Conservation (phyloP, 371 early-diverging fungal genomes). For the Amoeboaphelidium occidentale region DNA sequence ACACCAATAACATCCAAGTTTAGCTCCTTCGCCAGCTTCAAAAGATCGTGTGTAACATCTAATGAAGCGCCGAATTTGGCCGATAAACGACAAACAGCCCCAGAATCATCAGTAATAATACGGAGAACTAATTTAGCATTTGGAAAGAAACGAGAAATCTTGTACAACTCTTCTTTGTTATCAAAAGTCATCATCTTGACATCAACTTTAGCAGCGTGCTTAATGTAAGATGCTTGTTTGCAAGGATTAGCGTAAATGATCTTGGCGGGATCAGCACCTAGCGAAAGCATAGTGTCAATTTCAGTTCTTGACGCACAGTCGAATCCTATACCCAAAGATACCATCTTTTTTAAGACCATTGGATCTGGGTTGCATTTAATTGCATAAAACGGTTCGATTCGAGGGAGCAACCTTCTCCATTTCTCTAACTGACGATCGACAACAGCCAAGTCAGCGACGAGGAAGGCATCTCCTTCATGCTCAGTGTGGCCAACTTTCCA, state of each 20-base stretch:
- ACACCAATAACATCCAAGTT: constrained; percentile 70
- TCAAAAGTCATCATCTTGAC: constrained; percentile 91
- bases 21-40: constrained; percentile 48
- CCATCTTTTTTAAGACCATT: constrained; percentile 54
- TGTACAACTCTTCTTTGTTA: constrained; percentile 83
- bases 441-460: constrained; percentile 71
- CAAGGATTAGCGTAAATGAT: constrained; percentile 96
- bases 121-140: constrained; percentile 68
- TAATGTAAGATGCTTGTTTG: constrained; percentile 81
- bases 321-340: constrained; percentile 60
- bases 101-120: constrained; percentile 81
- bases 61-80: constrained; percentile 86
- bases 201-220: constrained; percentile 43
- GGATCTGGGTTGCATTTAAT: constrained; percentile 90
- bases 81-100: constrained; percentile 69
- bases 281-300: constrained; percentile 50
- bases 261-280: constrained; percentile 44
- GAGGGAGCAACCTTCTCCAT: constrained; percentile 56
- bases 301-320: constrained; percentile 78
- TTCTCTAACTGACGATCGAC: constrained; percentile 55
- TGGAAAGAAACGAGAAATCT: constrained; percentile 56
- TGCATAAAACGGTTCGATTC: constrained; percentile 85
- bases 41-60: constrained; percentile 31
- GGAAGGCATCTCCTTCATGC: constrained; percentile 69
- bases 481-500: background rate